These are phyloP conservation scores for Parachaetomium inaequale DNA, from an alignment of 495 filamentous ascomycete genomes.

Conservation along the genomic window DNA sequence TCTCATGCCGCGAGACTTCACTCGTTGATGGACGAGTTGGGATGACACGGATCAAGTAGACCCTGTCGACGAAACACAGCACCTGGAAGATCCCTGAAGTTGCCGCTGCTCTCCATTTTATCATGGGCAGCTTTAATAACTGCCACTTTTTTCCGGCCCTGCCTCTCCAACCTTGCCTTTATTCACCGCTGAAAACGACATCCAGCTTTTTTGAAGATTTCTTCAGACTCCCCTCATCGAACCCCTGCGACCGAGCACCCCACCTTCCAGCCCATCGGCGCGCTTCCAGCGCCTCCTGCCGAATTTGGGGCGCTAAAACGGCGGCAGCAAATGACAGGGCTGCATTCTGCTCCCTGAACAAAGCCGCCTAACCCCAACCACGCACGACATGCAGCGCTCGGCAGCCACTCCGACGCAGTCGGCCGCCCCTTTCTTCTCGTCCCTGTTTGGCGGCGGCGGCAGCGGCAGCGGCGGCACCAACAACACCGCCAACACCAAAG, in stretches of 20 bases:
- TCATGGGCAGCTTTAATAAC: neutral
- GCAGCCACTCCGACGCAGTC: slow-evolving; percentile 37
- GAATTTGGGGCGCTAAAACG: slow-evolving; percentile 18
- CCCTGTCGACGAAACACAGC: neutral
- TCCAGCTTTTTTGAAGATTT: neutral
- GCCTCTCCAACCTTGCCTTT: neutral
- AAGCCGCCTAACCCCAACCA: slow-evolving; percentile 4
- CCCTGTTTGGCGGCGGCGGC: slow-evolving; percentile 36
- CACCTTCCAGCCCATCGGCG: slow-evolving; percentile 6
- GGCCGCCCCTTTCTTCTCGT: slow-evolving; percentile 45
- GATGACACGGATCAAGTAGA: neutral
- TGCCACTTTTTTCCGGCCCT: neutral
- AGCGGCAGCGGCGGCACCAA: slow-evolving; percentile 17
- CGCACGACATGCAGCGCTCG: slow-evolving; percentile 41
- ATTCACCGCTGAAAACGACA: neutral
- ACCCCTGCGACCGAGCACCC: neutral
- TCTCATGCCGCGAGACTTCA: neutral
- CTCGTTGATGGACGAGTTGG: neutral
- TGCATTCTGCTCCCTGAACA: slow-evolving; percentile 10
- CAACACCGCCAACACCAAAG: slow-evolving; percentile 20
- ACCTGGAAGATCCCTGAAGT: slow-evolving; percentile 4
- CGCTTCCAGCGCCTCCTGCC: slow-evolving; percentile 18
- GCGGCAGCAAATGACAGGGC: slow-evolving; percentile 22
- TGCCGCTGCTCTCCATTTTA: neutral
- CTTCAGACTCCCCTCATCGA: neutral